Conservation (phyloP, 768 basidiomycete species). For the Amanita phalloides region DNA sequence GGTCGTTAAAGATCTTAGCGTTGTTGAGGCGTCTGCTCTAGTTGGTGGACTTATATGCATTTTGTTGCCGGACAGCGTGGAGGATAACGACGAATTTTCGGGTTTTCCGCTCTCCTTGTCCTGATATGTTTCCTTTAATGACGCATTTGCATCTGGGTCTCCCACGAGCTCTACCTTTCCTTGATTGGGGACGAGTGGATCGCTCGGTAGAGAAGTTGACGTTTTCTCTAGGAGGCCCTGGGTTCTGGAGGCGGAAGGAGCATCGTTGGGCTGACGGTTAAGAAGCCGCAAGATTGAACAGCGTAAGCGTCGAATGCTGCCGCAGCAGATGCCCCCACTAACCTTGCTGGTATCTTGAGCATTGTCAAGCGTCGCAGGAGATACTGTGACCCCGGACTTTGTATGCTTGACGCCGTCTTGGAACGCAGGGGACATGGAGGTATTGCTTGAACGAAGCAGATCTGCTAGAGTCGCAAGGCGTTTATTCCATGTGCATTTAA, state of each 20-base stretch:
- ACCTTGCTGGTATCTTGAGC: not conserved
- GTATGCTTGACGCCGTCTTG: not conserved
- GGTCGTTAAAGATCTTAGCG: constrained; percentile 11
- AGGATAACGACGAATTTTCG: constrained; percentile 17
- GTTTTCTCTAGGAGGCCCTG: not conserved
- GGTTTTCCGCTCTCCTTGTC: constrained; percentile 12
- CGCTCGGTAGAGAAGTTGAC: not conserved
- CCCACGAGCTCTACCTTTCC: not conserved
- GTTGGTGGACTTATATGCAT: constrained; percentile 7
- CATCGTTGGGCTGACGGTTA: not conserved
- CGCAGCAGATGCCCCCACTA: not conserved
- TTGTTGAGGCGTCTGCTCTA: constrained; percentile 8
- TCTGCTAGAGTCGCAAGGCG: constrained; percentile 1
- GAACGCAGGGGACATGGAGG: constrained; percentile 2
- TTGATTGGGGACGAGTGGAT: not conserved
- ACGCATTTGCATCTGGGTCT: not conserved
- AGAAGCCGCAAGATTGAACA: not conserved
- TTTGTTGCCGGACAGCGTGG: constrained; percentile 12
- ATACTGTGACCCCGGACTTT: not conserved
- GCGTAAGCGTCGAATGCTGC: not conserved
- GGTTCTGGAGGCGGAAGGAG: not conserved
- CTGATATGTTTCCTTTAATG: not conserved
- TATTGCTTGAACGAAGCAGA: not conserved
- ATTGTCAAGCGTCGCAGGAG: not conserved
- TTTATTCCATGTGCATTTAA: constrained; percentile 1